Evolutionary conservation across 202 grass and related monocot genomes (phyloP).

Genomic region (Zoysia matrella): DNA sequence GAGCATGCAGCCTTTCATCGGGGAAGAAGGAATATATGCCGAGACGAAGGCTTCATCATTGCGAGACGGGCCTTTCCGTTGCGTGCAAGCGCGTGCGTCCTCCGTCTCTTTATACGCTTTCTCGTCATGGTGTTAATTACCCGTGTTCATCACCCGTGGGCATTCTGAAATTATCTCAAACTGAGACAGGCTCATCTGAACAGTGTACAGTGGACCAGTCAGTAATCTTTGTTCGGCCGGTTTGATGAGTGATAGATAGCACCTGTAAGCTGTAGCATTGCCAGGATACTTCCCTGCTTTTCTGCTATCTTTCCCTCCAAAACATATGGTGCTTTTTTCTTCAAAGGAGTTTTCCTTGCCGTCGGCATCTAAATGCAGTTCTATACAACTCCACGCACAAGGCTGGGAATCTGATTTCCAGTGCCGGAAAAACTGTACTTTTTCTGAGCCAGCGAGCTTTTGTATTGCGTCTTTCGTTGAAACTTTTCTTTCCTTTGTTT

Average conservation of each 20-base stretch:
- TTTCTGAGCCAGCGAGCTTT: slow-evolving; percentile 49
- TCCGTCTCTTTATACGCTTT: slow-evolving; percentile 14
- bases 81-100: slow-evolving; percentile 43
- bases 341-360: slow-evolving; percentile 21
- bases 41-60: slow-evolving; percentile 50
- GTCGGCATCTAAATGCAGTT: slow-evolving; percentile 37
- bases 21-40: slow-evolving; percentile 55
- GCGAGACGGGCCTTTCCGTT: too few species aligned
- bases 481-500: slow-evolving; percentile 57
- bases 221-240: too few species aligned
- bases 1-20: slow-evolving; percentile 39
- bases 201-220: too few species aligned
- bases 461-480: slow-evolving; percentile 59
- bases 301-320: slow-evolving; percentile 26
- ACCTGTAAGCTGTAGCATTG: neutral
- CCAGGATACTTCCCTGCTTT: slow-evolving; percentile 32
- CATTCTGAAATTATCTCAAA: too few species aligned
- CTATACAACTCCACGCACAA: slow-evolving; percentile 40
- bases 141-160: too few species aligned
- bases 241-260: neutral
- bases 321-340: slow-evolving; percentile 34
- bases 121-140: slow-evolving; percentile 19
- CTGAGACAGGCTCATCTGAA: neutral
- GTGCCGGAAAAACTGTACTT: slow-evolving; percentile 54
- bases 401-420: slow-evolving; percentile 74